Evolutionary conservation across 768 basidiomycete species (phyloP).

Genomic region (Krasilnikovozyma curviuscula): DNA sequence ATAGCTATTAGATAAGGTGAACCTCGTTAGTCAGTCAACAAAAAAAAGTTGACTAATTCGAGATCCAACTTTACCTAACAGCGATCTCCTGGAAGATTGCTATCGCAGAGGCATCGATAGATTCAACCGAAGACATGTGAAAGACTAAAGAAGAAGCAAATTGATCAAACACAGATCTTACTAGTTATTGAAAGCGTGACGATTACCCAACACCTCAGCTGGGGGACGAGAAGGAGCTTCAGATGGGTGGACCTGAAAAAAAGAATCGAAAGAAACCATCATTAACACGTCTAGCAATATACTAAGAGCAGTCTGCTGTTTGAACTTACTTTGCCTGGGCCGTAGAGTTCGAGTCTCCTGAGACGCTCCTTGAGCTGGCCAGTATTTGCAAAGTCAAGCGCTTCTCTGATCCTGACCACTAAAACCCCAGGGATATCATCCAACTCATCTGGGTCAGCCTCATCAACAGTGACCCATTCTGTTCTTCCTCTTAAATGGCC

Average conservation of each 20-base stretch:
- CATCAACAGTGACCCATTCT: conserved; percentile 73
- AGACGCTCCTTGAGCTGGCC: conserved; percentile 63
- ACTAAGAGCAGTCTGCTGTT: too few species aligned
- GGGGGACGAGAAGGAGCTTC: conserved; percentile 57
- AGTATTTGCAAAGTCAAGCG: conserved; percentile 86
- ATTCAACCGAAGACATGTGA: conserved; percentile 56
- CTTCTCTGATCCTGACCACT: conserved; percentile 76
- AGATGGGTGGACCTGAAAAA: conserved; percentile 74
- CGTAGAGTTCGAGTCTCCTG: conserved; percentile 74
- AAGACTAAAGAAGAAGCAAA: too few species aligned
- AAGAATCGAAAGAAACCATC: too few species aligned
- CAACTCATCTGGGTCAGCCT: conserved; percentile 61
- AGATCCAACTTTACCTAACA: conserved; percentile 1
- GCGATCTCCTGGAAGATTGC: conserved; percentile 9
- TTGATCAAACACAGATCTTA: too few species aligned
- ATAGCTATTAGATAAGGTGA: too few species aligned
- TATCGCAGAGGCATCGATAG: conserved; percentile 53
- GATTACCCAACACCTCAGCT: conserved; percentile 53
- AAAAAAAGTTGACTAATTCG: too few species aligned
- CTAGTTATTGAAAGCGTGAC: too few species aligned
- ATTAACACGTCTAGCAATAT: too few species aligned
- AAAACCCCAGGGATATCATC: conserved; percentile 63
- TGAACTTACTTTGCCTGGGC: conserved; percentile 45
- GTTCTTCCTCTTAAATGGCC: conserved; percentile 76
- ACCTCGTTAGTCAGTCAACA: too few species aligned